A percentile compares a stretch with the other conserved stretches of the same genome.
These are phyloP conservation scores for Borovskyia barvae DNA, from an alignment of 208 protist species.

Conservation along the genomic window DNA sequence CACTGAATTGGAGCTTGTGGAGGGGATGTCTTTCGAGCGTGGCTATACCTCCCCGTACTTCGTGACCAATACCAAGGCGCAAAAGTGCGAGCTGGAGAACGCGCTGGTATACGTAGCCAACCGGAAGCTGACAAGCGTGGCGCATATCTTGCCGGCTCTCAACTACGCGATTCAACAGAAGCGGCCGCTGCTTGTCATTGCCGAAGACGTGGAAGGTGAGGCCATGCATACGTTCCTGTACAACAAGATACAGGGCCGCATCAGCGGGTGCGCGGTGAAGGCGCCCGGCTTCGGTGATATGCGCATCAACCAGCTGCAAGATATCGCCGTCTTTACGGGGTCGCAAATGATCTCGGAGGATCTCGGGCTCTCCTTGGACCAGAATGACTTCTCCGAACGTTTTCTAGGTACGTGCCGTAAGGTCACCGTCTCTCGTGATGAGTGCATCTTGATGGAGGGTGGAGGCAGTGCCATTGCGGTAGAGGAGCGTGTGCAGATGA, in stretches of 20 bases:
- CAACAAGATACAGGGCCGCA: slow-evolving; percentile 89
- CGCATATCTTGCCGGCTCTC: slow-evolving; percentile 77
- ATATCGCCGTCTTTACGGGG: slow-evolving; percentile 99
- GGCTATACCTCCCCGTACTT: slow-evolving; percentile 99
- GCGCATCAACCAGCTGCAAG: slow-evolving; percentile 97
- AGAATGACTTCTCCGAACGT: slow-evolving; percentile 87
- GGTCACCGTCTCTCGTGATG: slow-evolving; percentile 96
- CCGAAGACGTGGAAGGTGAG: slow-evolving; percentile 91
- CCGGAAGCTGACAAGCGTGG: slow-evolving; percentile 77
- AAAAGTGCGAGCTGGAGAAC: slow-evolving; percentile 97
- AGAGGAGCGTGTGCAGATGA: slow-evolving; percentile 95
- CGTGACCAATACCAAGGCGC: slow-evolving; percentile 98
- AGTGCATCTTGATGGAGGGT: slow-evolving; percentile 98
- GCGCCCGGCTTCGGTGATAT: slow-evolving; percentile 99
- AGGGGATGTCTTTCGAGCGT: slow-evolving; percentile 98
- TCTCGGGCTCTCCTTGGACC: slow-evolving; percentile 91
- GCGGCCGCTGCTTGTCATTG: slow-evolving; percentile 86
- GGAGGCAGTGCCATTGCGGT: slow-evolving; percentile 93
- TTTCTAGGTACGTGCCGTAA: slow-evolving; percentile 84
- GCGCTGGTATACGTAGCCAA: slow-evolving; percentile 94
- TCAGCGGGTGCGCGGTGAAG: slow-evolving; percentile 92
- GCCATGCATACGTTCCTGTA: slow-evolving; percentile 95
- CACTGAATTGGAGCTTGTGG: slow-evolving; percentile 98
- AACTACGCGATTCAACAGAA: slow-evolving; percentile 87
- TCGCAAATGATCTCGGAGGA: slow-evolving; percentile 95